Conservation (phyloP, 805 yeast species). For the Candida alai region DNA sequence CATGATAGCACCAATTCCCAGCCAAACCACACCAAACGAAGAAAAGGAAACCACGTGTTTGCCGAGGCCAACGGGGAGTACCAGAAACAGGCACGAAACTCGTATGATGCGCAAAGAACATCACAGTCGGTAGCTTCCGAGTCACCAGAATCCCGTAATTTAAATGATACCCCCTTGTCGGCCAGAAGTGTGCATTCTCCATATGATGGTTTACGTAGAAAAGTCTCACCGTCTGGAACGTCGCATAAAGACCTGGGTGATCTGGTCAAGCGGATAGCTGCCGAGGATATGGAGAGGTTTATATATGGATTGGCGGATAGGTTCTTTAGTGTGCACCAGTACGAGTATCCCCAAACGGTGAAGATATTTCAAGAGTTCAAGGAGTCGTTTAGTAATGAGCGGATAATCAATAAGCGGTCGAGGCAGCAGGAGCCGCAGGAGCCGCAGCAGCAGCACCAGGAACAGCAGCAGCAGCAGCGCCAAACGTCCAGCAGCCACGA, state of each 20-base stretch:
- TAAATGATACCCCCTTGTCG: conserved; percentile 1
- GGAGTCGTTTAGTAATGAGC: conserved; percentile 36
- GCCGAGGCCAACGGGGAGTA: too few species aligned
- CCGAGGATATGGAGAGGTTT: conserved; percentile 37
- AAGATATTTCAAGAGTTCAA: conserved; percentile 43
- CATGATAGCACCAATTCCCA: too few species aligned
- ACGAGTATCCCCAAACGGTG: conserved; percentile 41
- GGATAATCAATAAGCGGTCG: conserved; percentile 30
- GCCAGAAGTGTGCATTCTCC: not conserved
- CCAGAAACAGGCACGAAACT: too few species aligned
- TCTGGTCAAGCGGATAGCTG: conserved; percentile 14
- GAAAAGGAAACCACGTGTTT: too few species aligned
- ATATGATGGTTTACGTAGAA: too few species aligned
- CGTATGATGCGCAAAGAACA: too few species aligned
- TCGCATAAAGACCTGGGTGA: conserved; percentile 5
- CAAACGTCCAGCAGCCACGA: conserved; percentile 7
- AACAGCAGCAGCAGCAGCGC: conserved; percentile 5
- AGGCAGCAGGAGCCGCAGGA: conserved; percentile 16
- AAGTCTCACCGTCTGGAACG: too few species aligned
- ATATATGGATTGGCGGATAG: conserved; percentile 39
- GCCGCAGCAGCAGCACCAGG: conserved; percentile 10
- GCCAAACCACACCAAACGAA: too few species aligned
- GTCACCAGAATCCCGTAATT: too few species aligned
- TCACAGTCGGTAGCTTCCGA: too few species aligned
- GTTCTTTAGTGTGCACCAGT: conserved; percentile 37